phyloP scores from a whole-genome alignment of 1,284 basidiomycete genomes.

The Pseudozyma hubeiensis region DNA sequence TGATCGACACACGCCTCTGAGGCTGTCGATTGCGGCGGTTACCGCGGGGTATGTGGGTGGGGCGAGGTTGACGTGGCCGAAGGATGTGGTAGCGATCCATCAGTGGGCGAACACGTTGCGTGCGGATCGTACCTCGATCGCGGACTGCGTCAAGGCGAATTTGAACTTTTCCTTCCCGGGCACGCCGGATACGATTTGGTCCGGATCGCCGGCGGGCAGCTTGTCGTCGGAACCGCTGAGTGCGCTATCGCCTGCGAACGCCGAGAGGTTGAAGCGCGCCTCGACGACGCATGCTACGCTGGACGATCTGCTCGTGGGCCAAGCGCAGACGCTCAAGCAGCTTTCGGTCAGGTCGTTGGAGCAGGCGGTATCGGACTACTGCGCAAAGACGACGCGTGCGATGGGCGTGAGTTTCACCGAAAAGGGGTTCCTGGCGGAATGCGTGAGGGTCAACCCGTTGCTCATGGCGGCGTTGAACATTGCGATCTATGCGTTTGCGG shows the following conservation, averaged over 20 bases:
- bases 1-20: constrained; percentile 23
- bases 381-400: constrained; percentile 22
- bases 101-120: constrained; percentile 43
- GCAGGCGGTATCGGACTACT: constrained; percentile 31
- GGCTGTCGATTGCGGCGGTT: constrained; percentile 39
- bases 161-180: constrained; percentile 23
- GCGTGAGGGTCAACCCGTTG: constrained; percentile 25
- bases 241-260: constrained; percentile 30
- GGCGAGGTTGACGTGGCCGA: constrained; percentile 36
- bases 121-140: constrained; percentile 29
- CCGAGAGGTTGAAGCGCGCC: constrained; percentile 24
- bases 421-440: constrained; percentile 33
- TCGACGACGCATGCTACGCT: constrained; percentile 32
- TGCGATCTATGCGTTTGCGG: constrained; percentile 44
- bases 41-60: constrained; percentile 44
- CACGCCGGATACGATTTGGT: constrained; percentile 41
- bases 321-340: constrained; percentile 43
- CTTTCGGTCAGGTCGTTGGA: constrained; percentile 32
- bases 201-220: constrained; percentile 21
- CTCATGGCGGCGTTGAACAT: constrained; percentile 40
- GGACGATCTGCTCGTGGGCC: constrained; percentile 39
- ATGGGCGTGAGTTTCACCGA: constrained; percentile 35
- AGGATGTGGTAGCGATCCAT: constrained; percentile 42
- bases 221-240: constrained; percentile 13
- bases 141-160: constrained; percentile 39